A percentile compares a stretch with the other conserved stretches of the same genome.
Evolutionary conservation across 2,329 filamentous ascomycete genomes (phyloP).

Genomic region (Pestalotiopsis sp.): DNA sequence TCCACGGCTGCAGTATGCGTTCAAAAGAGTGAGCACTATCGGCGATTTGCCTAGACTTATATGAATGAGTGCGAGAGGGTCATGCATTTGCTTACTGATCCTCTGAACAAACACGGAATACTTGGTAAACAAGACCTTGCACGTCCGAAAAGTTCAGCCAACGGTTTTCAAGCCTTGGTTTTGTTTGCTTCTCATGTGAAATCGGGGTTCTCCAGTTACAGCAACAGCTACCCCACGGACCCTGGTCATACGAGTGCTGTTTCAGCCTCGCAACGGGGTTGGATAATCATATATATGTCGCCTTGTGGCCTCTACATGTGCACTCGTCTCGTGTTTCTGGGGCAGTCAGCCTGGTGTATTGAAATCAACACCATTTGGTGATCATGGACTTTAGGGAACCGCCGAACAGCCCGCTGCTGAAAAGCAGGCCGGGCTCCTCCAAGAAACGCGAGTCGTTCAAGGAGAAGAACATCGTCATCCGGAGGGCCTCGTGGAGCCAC

Average conservation of each 20-base stretch:
- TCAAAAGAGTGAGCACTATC: no score
- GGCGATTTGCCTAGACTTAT: no score
- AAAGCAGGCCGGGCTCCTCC: not conserved
- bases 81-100: no score
- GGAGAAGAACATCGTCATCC: not conserved
- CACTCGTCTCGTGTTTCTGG: not conserved
- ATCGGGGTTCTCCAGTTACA: not conserved
- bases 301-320: not conserved
- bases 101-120: no score
- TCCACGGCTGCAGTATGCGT: no score
- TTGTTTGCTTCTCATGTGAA: not conserved
- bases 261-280: constrained; percentile 4
- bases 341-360: not conserved
- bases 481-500: not conserved
- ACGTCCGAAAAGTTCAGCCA: no score
- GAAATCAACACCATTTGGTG: not conserved
- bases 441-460: constrained; percentile 1
- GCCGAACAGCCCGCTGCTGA: not conserved
- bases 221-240: constrained; percentile 2
- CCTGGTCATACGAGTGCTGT: constrained; percentile 9
- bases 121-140: no score
- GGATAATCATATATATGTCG: not conserved
- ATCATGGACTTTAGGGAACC: not conserved
- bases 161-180: not conserved
- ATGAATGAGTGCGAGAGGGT: no score